Base-by-base conservation (phyloP, 345 rosid species). In the Acer yangbiense region DNA sequence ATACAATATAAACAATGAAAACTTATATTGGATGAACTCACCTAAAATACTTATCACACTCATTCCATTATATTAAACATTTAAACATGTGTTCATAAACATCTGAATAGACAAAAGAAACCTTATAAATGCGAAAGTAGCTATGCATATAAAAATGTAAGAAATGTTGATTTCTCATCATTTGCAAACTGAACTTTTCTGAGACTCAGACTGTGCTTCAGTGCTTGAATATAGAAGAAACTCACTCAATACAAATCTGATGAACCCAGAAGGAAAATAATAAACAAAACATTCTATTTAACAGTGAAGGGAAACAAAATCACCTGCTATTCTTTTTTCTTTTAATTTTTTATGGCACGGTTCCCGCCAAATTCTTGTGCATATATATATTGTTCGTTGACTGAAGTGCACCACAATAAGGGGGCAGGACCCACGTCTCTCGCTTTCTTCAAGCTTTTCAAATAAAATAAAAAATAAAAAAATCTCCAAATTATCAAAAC, bases 381-480 rank as follows among this genome's bases (percentile, higher is more conserved):
- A 77, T 76, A 78, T 77, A 77, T 62, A 81, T 76, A 79, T 82
- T 65, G 72, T 63, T 50, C 44, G 77, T 83, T 87, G 92, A 89
- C 89, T 80, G 80, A 76, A 66, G 21, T 83, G 88, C 85, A 65
- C 87, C 87, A 76, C 85, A 75, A 76, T 73, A 79, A 73, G 90
- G 89, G 75, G 65, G 85, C 88, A 87, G 78, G 77, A 77, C 90
- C 90, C 93, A 82, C 87, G 85, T 83, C 88, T 81, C 87, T 83
- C 88, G 90, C 88, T 79, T 81, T 81, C 78, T 70, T 74, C 76
- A 43, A 68, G 43, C 67, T 54, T 71, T 82, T 73, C 54, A 48
- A 58, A 73, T 69, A 32, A 61, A 58, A 23, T 71, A 23, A 23
- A 65, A 50, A 23, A 72, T 23, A 12, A 63, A 75, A 14, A 29